Percentiles rank a stretch among this genome's conserved stretches.
phyloP scores from a whole-genome alignment of 176 grass and related monocot species.

The maize (Zea mays) region DNA sequence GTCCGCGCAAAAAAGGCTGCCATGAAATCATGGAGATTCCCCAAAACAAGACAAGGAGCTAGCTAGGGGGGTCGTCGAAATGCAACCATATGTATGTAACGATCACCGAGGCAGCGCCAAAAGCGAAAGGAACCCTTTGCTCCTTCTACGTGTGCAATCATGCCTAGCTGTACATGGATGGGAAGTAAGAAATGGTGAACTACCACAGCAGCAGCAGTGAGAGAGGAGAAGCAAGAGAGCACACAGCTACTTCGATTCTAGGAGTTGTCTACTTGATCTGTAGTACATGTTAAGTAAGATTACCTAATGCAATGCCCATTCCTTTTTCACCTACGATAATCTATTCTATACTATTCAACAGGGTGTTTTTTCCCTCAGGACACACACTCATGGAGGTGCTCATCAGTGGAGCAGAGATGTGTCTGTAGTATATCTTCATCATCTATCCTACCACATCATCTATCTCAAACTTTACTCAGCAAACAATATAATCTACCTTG shows the following conservation, averaged over 20 bases:
- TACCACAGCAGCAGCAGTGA: background rate
- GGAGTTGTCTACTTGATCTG: too few relatives aligned
- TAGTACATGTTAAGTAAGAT: too few relatives aligned
- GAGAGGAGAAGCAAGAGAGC: background rate
- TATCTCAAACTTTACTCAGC: too few relatives aligned
- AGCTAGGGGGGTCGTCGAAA: too few relatives aligned
- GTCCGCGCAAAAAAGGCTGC: slow-evolving; percentile 26
- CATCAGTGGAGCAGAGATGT: background rate
- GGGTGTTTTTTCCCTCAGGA: background rate
- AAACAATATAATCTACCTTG: too few relatives aligned
- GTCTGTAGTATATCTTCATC: too few relatives aligned
- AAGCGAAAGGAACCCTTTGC: background rate
- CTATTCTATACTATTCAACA: background rate
- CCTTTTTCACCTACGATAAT: background rate
- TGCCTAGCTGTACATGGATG: too few relatives aligned
- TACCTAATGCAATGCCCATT: slow-evolving; percentile 42
- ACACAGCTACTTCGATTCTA: too few relatives aligned
- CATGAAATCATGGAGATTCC: slow-evolving; percentile 56
- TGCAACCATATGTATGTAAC: slow-evolving; percentile 27
- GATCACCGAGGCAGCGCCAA: slow-evolving; percentile 29
- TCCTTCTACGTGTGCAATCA: slow-evolving; percentile 38
- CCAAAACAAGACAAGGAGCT: slow-evolving; percentile 38
- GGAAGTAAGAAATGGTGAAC: too few relatives aligned
- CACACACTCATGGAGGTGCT: slow-evolving; percentile 33
- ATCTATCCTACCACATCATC: too few relatives aligned